phyloP scores from a whole-genome alignment of 2,329 filamentous ascomycete species.

The Tolypocladium nubicola region DNA sequence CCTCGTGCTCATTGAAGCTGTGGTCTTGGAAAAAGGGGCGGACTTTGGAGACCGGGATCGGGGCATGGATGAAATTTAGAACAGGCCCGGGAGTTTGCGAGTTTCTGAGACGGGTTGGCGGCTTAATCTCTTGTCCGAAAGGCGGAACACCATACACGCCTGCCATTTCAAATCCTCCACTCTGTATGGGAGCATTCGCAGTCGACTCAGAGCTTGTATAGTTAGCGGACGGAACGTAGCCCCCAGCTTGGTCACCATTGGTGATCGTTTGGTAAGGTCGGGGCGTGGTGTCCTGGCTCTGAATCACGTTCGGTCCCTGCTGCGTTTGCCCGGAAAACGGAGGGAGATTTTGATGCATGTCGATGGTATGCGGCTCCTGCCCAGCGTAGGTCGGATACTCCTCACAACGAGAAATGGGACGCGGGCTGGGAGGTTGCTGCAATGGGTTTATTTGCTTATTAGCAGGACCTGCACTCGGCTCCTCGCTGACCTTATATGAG shows the following conservation, averaged over 20 bases:
- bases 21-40: slow-evolving; percentile 9
- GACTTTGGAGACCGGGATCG: slow-evolving; percentile 11
- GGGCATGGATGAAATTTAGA: not conserved
- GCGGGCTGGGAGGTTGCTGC: not conserved
- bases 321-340: not conserved
- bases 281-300: not conserved
- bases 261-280: not conserved
- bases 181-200: no score
- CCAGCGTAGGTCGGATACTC: not conserved
- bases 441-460: not conserved
- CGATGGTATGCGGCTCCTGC: not conserved
- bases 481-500: no score
- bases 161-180: not conserved
- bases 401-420: not conserved
- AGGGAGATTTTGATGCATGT: not conserved
- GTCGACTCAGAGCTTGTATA: not conserved
- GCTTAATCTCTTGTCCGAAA: not conserved
- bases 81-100: no score
- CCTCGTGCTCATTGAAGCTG: not conserved
- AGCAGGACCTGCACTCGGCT: not conserved
- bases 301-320: not conserved
- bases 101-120: not conserved
- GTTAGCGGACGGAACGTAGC: not conserved
- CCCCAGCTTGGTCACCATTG: not conserved
- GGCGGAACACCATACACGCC: not conserved